Base-by-base conservation (phyloP, 2,329 filamentous ascomycete species). In the Lecanicillium sp. region DNA sequence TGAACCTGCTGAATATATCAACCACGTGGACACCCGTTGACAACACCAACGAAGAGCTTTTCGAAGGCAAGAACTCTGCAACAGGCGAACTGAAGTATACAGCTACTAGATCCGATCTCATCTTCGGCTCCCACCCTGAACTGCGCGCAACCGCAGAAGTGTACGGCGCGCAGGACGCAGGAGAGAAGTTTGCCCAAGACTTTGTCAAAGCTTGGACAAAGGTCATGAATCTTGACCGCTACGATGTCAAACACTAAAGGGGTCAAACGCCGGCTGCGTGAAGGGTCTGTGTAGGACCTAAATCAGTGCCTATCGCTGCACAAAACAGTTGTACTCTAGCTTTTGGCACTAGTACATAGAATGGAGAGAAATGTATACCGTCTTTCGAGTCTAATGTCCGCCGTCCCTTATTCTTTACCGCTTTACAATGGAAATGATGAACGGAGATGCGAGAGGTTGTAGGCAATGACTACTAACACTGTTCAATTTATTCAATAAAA, bases 201-300 rank as follows among this genome's bases (percentile, higher is more conserved):
- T 88, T 88, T 51, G 69, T 86, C 12, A 64, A 68, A 7, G 79
- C 77, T 3, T 88, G 83, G 83, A 65, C 68, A 51, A 87, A 87
- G 77, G 76, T 87, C 11, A 81, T 82, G 75, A 81, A 84, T 53
- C 55, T 81, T 40, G 83, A 87, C 56, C 73, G 83, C 10, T 87
- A 78, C 52, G 83, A 87, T 11, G 36, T 42, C 27, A 37, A 34
- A 14, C 6, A 8, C 8, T 31, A 17, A 14, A 14, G 7, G 29
- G 29, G 6, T 31, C n/a, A n/a, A n/a, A n/a, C n/a, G n/a, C n/a
- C n/a, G n/a, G n/a, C n/a, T n/a, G n/a, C n/a, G n/a, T n/a, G n/a
- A n/a, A n/a, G n/a, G n/a, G n/a, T n/a, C n/a, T n/a, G n/a, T n/a
- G n/a, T n/a, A n/a, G n/a, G n/a, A n/a, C n/a, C n/a, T n/a, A n/a